Percentiles rank a stretch among this genome's conserved stretches.
Evolutionary conservation across 352 stramenopile genomes (phyloP).

Genomic region (Phytophthora boehmeriae): DNA sequence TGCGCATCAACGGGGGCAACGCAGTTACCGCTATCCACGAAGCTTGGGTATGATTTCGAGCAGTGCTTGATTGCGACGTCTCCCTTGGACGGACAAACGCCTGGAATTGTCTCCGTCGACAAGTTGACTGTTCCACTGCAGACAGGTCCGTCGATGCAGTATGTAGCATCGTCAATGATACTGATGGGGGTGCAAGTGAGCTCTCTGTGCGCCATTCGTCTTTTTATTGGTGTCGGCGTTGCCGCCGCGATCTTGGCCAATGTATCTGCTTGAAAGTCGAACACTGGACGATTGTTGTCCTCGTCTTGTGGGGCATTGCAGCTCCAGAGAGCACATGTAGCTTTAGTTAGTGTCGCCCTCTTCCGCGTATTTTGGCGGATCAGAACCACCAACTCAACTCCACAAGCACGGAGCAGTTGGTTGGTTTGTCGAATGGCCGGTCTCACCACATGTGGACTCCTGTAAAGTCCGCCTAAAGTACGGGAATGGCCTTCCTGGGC

Average conservation of each 20-base stretch:
- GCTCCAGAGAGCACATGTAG: not conserved
- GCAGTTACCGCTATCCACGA: conserved; percentile 24
- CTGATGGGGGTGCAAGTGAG: conserved; percentile 36
- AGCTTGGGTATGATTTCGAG: conserved; percentile 26
- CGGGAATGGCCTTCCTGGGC: conserved; percentile 29
- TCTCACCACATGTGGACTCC: no score
- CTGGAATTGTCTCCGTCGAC: conserved; percentile 8
- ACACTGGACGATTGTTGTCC: not conserved
- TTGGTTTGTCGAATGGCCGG: no score
- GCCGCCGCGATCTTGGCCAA: conserved; percentile 3
- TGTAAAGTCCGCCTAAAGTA: not conserved
- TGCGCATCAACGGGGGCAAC: conserved; percentile 44
- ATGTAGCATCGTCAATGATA: conserved; percentile 48
- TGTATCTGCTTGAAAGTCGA: conserved; percentile 12
- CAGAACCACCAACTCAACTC: conserved; percentile 12
- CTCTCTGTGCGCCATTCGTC: conserved; percentile 1
- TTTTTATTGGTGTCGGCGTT: conserved; percentile 13
- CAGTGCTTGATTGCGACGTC: conserved; percentile 44
- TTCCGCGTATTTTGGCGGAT: conserved; percentile 15
- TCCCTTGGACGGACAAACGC: conserved; percentile 41
- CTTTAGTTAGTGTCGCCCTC: not conserved
- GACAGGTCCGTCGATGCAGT: conserved; percentile 48
- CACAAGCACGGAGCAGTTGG: not conserved
- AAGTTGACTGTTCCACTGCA: conserved; percentile 27
- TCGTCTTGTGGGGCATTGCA: not conserved